Evolutionary conservation across 441 rosid species (phyloP), one percentile per base, ranked within the genome.

Genomic region (Aquilaria agallochum): DNA sequence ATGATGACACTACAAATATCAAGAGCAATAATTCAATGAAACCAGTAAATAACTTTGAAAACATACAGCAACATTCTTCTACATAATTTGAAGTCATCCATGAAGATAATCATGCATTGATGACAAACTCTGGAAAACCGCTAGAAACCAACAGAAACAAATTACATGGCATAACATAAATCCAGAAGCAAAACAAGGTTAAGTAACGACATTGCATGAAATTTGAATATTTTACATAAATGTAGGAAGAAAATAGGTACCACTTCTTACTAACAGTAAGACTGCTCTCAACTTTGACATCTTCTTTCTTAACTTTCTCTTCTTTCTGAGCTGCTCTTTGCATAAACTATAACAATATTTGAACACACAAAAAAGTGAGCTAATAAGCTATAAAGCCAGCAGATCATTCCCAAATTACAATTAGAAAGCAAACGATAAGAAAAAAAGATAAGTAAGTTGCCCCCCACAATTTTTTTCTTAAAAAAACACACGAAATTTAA

Each of bases 301-400:
- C 87, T 69, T 71, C 83, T 69, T 80, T 82, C 78, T 78, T 80
- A 68, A 71, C 50, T 74, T 83, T 88, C 74, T 78, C 97, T 70
- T 78, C 92, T 58, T 75, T 87, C 72, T 50, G 60, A 71, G 82
- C 78, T 64, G 84, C 89, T 75, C 94, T 84, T 80, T 94, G 96
- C 97, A 94, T 91, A 74, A 94, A 94, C 96, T 94, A 77, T 66
- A 27, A 9, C 50, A 45, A 11, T n/a, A 55, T 40, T 40, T 14
- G 14, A 53, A 34, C 12, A 58, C 67, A 58, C 15, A 65, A 56
- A 48, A 8, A 62, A 4, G 45, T 20, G 10, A 30, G 59, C 52
- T 47, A 36, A 56, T 6, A 14, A 46, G 36, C 48, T 15, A 52
- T n/a, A 10, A 12, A 31, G 15, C 9, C 11, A 31, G 52, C 44